A percentile compares a stretch with the other conserved stretches of the same genome.
These are phyloP conservation scores for Raffaelea deltoideospora DNA, from an alignment of 2,329 filamentous ascomycete species.

Conservation along the genomic window DNA sequence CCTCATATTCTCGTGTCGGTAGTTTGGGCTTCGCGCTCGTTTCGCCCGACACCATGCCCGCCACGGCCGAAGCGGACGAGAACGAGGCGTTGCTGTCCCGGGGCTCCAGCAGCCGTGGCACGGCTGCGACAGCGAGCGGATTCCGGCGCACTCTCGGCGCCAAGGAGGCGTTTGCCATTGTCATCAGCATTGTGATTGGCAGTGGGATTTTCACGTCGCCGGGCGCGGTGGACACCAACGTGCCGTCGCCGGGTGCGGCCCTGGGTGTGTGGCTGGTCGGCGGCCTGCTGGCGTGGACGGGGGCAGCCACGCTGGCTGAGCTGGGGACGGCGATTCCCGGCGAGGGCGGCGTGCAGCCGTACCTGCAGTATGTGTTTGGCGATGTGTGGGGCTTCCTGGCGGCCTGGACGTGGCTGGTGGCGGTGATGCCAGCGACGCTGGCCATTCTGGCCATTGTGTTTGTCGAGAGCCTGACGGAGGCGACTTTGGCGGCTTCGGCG, in stretches of 20 bases:
- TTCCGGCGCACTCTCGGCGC: conserved; percentile 31
- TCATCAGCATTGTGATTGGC: conserved; percentile 49
- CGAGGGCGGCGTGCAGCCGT: conserved; percentile 49
- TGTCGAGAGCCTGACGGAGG: conserved; percentile 42
- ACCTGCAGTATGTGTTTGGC: conserved; percentile 44
- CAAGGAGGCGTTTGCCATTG: conserved; percentile 39
- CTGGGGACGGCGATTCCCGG: conserved; percentile 47
- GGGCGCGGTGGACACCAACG: conserved; percentile 47
- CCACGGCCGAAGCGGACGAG: no score
- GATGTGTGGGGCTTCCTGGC: conserved; percentile 47
- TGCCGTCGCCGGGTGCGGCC: conserved; percentile 43
- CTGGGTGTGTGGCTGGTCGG: conserved; percentile 45
- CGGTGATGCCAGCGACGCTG: conserved; percentile 48
- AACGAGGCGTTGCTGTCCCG: no score
- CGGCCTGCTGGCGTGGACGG: conserved; percentile 49
- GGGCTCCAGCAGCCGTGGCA: no score
- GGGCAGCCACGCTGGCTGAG: conserved; percentile 46
- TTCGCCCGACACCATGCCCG: no score
- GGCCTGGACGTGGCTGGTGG: conserved; percentile 51
- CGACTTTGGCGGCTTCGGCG: conserved; percentile 29
- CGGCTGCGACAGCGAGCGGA: no score
- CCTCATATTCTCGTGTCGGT: no score
- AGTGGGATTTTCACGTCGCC: conserved; percentile 53
- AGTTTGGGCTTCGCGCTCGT: no score
- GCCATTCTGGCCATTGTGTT: conserved; percentile 52